Evolutionary conservation across 2,329 filamentous ascomycete species (phyloP), one percentile per base, ranked within the genome.

Genomic region (Xylaria sp.): DNA sequence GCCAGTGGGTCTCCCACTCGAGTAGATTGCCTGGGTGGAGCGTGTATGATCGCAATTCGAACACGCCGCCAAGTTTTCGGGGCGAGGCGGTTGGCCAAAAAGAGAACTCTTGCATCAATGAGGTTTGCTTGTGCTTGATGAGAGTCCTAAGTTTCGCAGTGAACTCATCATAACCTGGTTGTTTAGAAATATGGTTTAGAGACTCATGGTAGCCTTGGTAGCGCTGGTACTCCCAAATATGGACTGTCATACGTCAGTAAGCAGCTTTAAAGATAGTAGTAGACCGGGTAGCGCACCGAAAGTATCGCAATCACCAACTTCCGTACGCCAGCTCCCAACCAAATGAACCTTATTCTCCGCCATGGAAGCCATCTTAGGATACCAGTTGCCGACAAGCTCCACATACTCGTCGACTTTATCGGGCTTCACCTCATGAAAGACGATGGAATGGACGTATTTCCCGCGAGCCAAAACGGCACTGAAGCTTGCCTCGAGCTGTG

Each of bases 211-310:
- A 98, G 70, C 96, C 96, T 76, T 94, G 88, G 83, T 98, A 99
- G 76, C 94, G 92, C 82, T 98, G 94, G 82, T 99, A 99, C 82
- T 99, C 96, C 96, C 96, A 99, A 78, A 99, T 99, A 81, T 99
- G 96, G 60, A 99, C 96, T 98, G 76, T 62, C 20, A 18, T 20
- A 55, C 9, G 63, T 75, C 64, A 76, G 74, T 57, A 56, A 48
- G 23, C 25, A 39, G 34, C 28, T 12, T 23, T 12, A 5, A 18
- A 13, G 1, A 3, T 25, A 7, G 10, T 41, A 37, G 13, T 23
- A 7, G 44, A 46, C 41, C 23, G 48, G 51, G 51, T 3, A 46
- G 72, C 74, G 18, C 63, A 78, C 76, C 75, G 83, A 99, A 99
- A 0, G 94, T 98, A 78, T 99, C 94, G 80, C 94, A 97, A 77